These are phyloP conservation scores for Larix kaempferi DNA, from an alignment of 75 land plant species.

Conservation along the genomic window DNA sequence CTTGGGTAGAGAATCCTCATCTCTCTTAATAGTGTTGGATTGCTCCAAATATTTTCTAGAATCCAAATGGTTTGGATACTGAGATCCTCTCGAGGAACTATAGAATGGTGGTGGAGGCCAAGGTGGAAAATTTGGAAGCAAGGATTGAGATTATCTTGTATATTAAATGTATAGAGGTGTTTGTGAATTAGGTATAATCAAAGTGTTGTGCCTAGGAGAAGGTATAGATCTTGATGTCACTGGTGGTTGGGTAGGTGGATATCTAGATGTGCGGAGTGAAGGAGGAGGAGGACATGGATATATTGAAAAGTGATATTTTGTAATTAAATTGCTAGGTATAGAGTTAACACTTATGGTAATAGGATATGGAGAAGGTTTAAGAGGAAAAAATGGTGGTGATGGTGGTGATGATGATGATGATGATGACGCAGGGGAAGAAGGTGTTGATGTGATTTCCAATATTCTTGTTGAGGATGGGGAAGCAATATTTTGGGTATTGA, in stretches of 20 bases:
- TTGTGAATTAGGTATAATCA: background rate
- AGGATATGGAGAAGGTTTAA: slow-evolving; percentile 3
- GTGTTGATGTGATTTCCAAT: slow-evolving; percentile 9
- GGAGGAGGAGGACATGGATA: slow-evolving; percentile 14
- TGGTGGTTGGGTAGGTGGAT: slow-evolving; percentile 9
- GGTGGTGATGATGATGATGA: background rate
- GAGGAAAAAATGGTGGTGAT: background rate
- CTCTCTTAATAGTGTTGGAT: slow-evolving; percentile 10
- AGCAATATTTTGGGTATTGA: background rate
- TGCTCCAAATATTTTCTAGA: background rate
- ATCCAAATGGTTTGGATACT: background rate
- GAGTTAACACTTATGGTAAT: background rate
- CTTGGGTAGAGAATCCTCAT: slow-evolving; percentile 49
- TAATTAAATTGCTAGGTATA: background rate
- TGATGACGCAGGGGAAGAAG: slow-evolving; percentile 6
- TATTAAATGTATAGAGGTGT: background rate
- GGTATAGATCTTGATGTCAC: slow-evolving; percentile 3
- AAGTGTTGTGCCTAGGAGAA: background rate
- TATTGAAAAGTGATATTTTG: background rate
- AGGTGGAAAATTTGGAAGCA: slow-evolving; percentile 1
- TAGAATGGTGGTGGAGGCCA: slow-evolving; percentile 7
- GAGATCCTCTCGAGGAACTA: background rate
- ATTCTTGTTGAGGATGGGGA: background rate
- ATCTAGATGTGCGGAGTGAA: background rate
- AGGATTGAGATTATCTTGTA: background rate